These are phyloP conservation scores for Nitzschia inconspicua DNA, from an alignment of 108 stramenopile genomes.

Conservation along the genomic window DNA sequence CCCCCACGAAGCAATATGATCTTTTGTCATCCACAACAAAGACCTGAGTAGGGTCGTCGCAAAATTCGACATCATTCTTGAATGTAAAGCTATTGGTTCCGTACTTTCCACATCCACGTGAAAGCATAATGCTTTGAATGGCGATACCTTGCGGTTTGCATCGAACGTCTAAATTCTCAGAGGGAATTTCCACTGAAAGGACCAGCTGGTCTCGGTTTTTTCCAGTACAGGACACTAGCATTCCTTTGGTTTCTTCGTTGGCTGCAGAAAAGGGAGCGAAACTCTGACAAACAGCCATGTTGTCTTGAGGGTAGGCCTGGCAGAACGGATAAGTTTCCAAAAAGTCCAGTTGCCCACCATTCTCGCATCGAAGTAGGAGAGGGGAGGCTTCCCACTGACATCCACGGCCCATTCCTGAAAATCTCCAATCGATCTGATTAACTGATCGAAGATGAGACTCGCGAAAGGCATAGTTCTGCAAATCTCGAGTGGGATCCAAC, in stretches of 20 bases:
- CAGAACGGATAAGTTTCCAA: conserved; percentile 9
- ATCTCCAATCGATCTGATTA: conserved; percentile 4
- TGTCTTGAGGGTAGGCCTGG: background rate
- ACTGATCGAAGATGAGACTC: background rate
- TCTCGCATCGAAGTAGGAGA: conserved; percentile 1
- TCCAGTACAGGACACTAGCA: conserved; percentile 3
- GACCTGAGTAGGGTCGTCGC: background rate
- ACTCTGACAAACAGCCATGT: conserved; percentile 3
- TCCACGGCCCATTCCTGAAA: conserved; percentile 1
- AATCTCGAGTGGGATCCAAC: background rate
- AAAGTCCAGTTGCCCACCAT: conserved; percentile 1
- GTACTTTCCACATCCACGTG: conserved; percentile 8
- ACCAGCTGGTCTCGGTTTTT: background rate
- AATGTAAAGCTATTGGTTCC: background rate
- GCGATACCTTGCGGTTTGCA: background rate
- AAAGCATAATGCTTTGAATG: conserved; percentile 12
- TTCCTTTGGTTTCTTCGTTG: conserved; percentile 2
- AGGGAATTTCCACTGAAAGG: conserved; percentile 1
- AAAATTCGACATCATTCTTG: background rate
- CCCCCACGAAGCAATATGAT: conserved; percentile 4
- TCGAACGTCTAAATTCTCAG: background rate
- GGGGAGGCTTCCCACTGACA: background rate
- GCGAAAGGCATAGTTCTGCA: background rate
- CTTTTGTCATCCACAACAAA: conserved; percentile 1
- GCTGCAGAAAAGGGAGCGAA: conserved; percentile 5